These are phyloP conservation scores for Alternaria alternata DNA, from an alignment of 2,329 filamentous ascomycete species.

Conservation along the genomic window DNA sequence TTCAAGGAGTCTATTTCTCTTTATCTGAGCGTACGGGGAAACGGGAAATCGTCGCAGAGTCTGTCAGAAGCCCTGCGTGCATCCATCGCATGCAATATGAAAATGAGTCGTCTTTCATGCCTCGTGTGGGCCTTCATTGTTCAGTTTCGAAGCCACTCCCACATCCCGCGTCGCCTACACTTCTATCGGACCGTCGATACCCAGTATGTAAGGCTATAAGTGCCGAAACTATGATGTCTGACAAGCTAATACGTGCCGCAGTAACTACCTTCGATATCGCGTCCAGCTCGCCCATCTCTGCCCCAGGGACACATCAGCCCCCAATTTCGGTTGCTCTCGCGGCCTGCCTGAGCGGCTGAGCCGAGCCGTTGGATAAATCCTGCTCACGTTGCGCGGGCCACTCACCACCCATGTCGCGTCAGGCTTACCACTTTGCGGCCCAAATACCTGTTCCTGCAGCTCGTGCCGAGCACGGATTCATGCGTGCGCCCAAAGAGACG, in stretches of 20 bases:
- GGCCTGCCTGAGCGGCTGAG: neutral
- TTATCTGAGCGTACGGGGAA: neutral
- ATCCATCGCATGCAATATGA: neutral
- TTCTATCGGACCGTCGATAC: slow-evolving; percentile 5
- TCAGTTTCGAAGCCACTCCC: neutral
- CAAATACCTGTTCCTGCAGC: slow-evolving; percentile 16
- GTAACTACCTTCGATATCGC: neutral
- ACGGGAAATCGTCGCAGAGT: neutral
- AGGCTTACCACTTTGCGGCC: slow-evolving; percentile 6
- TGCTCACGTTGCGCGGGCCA: neutral
- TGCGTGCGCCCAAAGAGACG: slow-evolving; percentile 1
- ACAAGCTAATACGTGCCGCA: neutral
- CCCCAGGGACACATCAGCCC: neutral
- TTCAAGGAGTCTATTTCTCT: neutral
- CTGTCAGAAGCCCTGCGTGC: neutral
- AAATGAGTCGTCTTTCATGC: slow-evolving; percentile 5
- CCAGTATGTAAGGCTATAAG: slow-evolving; percentile 1
- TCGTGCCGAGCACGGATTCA: slow-evolving; percentile 11
- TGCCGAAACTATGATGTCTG: neutral
- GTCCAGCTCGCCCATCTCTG: neutral
- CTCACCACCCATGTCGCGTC: neutral
- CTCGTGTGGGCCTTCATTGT: neutral
- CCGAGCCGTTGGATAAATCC: slow-evolving; percentile 10
- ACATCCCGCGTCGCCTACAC: neutral
- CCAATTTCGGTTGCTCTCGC: slow-evolving; percentile 13